These are phyloP conservation scores for Phaeosphaeria sp. DNA, from an alignment of 2,329 filamentous ascomycete genomes.

Conservation along the genomic window DNA sequence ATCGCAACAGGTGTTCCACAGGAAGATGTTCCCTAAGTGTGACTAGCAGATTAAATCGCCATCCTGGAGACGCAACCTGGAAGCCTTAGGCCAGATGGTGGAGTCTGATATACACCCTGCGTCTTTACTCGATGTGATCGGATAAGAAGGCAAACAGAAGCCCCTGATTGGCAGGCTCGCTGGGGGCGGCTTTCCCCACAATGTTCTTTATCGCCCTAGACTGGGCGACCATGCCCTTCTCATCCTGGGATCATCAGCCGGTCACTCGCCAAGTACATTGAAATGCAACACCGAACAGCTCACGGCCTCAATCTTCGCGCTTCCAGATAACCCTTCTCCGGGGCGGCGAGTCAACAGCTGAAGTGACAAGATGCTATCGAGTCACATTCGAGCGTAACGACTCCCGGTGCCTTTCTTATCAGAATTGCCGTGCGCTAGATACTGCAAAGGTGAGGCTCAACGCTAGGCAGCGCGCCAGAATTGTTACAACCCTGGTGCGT, in stretches of 20 bases:
- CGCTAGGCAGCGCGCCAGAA: background rate
- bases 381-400: constrained; percentile 21
- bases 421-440: background rate
- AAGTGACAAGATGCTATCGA: constrained; percentile 42
- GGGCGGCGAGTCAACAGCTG: constrained; percentile 10
- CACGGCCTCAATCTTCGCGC: background rate
- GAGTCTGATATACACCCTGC: constrained; percentile 19
- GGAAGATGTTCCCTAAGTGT: background rate
- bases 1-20: background rate
- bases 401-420: background rate
- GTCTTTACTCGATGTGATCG: constrained; percentile 39
- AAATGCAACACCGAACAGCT: background rate
- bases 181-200: constrained; percentile 30
- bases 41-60: background rate
- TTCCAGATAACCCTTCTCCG: background rate
- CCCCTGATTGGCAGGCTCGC: constrained; percentile 21
- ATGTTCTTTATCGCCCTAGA: constrained; percentile 23
- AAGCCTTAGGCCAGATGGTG: background rate
- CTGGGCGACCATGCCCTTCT: background rate
- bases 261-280: constrained; percentile 10
- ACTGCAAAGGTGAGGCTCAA: background rate
- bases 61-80: background rate
- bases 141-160: constrained; percentile 26
- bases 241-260: constrained; percentile 6
- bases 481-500: constrained; percentile 12